Evolutionary conservation across 306 rosid genomes (phyloP).

Genomic region (Cucurbita pepo): DNA sequence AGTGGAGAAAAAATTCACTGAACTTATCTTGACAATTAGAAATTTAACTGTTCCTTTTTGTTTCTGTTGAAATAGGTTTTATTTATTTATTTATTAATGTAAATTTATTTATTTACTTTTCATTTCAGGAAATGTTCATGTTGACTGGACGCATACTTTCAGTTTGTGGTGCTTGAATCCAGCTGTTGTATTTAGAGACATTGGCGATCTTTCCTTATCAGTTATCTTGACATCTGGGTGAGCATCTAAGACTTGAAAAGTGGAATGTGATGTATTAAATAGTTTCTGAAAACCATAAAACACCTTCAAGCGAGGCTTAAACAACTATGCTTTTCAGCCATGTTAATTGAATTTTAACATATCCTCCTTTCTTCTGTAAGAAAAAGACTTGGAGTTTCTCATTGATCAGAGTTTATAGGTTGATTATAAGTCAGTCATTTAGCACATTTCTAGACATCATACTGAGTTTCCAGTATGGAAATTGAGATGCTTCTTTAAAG

Average conservation of each 20-base stretch:
- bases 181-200: constrained; percentile 81
- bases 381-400: neutral
- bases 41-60: neutral
- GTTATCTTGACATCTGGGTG: constrained; percentile 90
- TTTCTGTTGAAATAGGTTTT: neutral
- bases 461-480: neutral
- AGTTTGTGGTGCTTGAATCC: constrained; percentile 99
- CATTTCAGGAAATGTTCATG: constrained; percentile 48
- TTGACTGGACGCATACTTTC: constrained; percentile 62
- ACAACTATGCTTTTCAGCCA: neutral
- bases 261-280: neutral
- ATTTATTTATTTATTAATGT: too few species aligned
- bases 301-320: neutral
- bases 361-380: constrained; percentile 2
- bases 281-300: neutral
- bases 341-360: neutral
- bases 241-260: constrained; percentile 9
- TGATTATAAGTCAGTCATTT: neutral
- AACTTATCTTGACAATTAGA: neutral
- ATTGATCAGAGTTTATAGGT: neutral
- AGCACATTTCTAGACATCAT: neutral
- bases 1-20: neutral
- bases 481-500: neutral
- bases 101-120: neutral
- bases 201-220: constrained; percentile 70